phyloP scores from a whole-genome alignment of 345 rosid species.

The Jatropha curcas region DNA sequence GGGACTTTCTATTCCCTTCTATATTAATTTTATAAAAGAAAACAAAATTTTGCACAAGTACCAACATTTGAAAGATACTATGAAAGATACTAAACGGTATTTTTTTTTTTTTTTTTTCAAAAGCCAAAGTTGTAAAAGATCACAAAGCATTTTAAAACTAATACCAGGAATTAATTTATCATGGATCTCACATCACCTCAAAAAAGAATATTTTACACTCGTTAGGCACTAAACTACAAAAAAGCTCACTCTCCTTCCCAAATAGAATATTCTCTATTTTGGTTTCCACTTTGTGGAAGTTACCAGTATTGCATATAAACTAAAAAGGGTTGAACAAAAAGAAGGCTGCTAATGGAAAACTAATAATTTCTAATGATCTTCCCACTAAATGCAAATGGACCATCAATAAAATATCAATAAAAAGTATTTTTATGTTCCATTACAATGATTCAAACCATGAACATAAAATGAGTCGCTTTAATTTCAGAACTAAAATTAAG shows the following conservation, averaged over 20 bases:
- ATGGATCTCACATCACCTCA: slow-evolving; percentile 3
- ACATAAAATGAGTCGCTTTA: too few species aligned
- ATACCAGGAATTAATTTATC: background rate
- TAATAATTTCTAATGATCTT: too few species aligned
- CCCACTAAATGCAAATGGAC: too few species aligned
- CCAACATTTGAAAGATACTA: background rate
- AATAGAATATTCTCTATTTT: background rate
- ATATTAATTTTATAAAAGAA: background rate
- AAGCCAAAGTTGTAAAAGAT: background rate
- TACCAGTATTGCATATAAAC: background rate
- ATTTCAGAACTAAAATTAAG: too few species aligned
- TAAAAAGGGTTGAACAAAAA: background rate
- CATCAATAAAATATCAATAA: too few species aligned
- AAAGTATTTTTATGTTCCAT: too few species aligned
- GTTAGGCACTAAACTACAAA: background rate
- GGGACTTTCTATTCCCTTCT: too few species aligned
- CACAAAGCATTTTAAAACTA: background rate
- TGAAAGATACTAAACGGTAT: too few species aligned
- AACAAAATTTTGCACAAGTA: background rate
- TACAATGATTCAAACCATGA: too few species aligned
- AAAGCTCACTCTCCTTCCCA: background rate
- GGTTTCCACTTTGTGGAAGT: background rate
- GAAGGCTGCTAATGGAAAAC: background rate
- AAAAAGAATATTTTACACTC: background rate
- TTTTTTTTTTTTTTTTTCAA: too few species aligned